These are phyloP conservation scores for Phyllostachys edulis DNA, from an alignment of 176 grass and related monocot genomes.

Conservation along the genomic window DNA sequence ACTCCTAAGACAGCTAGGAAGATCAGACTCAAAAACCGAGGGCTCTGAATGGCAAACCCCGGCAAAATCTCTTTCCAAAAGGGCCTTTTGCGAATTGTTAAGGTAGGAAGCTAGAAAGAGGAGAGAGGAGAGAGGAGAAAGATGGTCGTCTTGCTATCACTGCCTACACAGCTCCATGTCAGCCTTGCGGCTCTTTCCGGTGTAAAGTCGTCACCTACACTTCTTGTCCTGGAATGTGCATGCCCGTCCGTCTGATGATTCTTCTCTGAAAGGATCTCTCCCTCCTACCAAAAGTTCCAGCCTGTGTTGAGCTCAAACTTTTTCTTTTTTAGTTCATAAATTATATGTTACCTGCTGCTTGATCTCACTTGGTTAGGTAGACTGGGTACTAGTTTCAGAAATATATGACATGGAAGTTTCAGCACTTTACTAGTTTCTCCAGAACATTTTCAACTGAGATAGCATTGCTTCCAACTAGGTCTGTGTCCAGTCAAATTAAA, in stretches of 20 bases:
- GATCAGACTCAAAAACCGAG: constrained; percentile 14
- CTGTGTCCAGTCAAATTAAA: background rate
- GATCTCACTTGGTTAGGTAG: background rate
- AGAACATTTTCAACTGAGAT: background rate
- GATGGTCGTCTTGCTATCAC: constrained; percentile 29
- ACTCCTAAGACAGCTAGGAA: background rate
- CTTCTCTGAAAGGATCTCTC: constrained; percentile 40
- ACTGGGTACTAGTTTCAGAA: background rate
- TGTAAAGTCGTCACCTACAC: constrained; percentile 43
- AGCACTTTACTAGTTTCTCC: background rate
- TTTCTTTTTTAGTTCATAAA: background rate
- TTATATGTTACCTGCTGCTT: background rate
- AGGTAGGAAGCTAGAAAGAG: background rate
- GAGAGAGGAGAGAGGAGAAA: background rate
- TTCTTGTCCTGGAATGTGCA: constrained; percentile 42
- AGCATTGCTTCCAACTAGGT: background rate
- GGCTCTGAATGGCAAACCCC: constrained; percentile 11
- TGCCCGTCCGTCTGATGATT: constrained; percentile 31
- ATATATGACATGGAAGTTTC: background rate
- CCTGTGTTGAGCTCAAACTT: constrained; percentile 11
- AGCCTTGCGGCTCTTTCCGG: constrained; percentile 28
- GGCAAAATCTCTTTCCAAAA: constrained; percentile 29
- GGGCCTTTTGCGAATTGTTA: constrained; percentile 21
- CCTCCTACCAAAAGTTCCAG: constrained; percentile 35
- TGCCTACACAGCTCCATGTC: constrained; percentile 62